A percentile compares a stretch with the other conserved stretches of the same genome.
These are phyloP conservation scores for Alternaria ethzedia DNA, from an alignment of 2,329 filamentous ascomycete genomes.

Conservation along the genomic window DNA sequence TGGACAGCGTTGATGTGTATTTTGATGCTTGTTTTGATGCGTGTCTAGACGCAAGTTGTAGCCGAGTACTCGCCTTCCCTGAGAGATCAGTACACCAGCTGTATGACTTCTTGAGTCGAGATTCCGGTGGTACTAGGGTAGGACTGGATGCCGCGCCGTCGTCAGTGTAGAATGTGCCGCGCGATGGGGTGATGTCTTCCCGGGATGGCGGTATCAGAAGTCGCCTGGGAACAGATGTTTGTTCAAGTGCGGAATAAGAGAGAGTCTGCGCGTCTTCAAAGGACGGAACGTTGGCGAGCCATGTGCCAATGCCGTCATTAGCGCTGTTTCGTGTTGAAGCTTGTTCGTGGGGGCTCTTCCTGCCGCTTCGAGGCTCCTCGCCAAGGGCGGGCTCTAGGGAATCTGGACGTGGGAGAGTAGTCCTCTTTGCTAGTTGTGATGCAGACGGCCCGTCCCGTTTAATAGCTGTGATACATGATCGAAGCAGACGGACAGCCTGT, in stretches of 20 bases:
- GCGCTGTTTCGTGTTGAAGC: constrained; percentile 10
- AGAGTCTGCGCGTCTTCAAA: constrained; percentile 25
- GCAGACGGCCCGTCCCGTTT: constrained; percentile 17
- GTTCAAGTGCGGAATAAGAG: constrained; percentile 19
- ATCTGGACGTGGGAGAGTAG: constrained; percentile 29
- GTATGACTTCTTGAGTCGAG: constrained; percentile 25
- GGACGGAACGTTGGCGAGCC: constrained; percentile 38
- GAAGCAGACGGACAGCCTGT: constrained; percentile 30
- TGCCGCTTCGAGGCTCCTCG: constrained; percentile 28
- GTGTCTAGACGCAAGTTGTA: constrained; percentile 6
- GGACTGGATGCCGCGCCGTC: constrained; percentile 29
- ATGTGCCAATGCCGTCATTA: constrained; percentile 34
- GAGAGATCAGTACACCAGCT: constrained; percentile 33
- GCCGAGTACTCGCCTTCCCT: constrained; percentile 16
- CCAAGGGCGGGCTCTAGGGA: constrained; percentile 30
- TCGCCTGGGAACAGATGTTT: background rate
- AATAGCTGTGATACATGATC: constrained; percentile 32
- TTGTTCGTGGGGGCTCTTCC: constrained; percentile 20
- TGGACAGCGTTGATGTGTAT: constrained; percentile 30
- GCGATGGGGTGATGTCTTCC: constrained; percentile 23
- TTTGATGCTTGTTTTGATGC: constrained; percentile 14
- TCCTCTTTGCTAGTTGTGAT: constrained; percentile 15
- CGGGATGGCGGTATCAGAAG: constrained; percentile 20
- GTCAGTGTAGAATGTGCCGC: constrained; percentile 40
- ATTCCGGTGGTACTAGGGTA: constrained; percentile 26